phyloP scores from a whole-genome alignment of 352 stramenopile species.

The Peronospora belbahrii region DNA sequence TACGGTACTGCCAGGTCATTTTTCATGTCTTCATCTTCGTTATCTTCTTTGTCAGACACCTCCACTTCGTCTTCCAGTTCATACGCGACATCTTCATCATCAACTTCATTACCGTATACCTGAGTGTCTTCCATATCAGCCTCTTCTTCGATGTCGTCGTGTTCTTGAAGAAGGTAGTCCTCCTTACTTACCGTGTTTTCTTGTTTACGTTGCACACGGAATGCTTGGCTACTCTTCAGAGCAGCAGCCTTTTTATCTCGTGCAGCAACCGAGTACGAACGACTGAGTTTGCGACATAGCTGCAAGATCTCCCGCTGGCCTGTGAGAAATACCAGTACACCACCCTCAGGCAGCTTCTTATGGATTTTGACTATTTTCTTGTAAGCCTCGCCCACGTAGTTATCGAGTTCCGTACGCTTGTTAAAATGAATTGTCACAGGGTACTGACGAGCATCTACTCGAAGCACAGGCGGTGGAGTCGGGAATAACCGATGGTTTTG shows the following conservation, averaged over 20 bases:
- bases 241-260: constrained; percentile 33
- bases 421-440: constrained; percentile 97
- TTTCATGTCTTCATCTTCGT: constrained; percentile 76
- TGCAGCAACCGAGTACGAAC: constrained; percentile 33
- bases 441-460: constrained; percentile 92
- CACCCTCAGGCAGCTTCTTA: constrained; percentile 92
- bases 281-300: constrained; percentile 70
- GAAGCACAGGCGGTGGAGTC: constrained; percentile 86
- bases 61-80: constrained; percentile 37
- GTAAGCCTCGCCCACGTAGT: constrained; percentile 94
- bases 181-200: constrained; percentile 10
- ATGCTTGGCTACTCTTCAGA: constrained; percentile 15
- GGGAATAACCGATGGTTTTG: constrained; percentile 92
- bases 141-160: constrained; percentile 81
- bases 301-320: constrained; percentile 94
- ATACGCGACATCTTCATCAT: constrained; percentile 37
- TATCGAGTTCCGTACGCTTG: constrained; percentile 94
- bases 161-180: constrained; percentile 57
- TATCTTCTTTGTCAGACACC: constrained; percentile 39
- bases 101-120: constrained; percentile 46
- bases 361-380: constrained; percentile 97
- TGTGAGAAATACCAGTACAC: constrained; percentile 97
- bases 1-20: constrained; percentile 56
- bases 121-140: constrained; percentile 61
- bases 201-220: constrained; percentile 18